Evolutionary conservation across 2,329 filamentous ascomycete genomes (phyloP).

Genomic region (Capronia coronata): DNA sequence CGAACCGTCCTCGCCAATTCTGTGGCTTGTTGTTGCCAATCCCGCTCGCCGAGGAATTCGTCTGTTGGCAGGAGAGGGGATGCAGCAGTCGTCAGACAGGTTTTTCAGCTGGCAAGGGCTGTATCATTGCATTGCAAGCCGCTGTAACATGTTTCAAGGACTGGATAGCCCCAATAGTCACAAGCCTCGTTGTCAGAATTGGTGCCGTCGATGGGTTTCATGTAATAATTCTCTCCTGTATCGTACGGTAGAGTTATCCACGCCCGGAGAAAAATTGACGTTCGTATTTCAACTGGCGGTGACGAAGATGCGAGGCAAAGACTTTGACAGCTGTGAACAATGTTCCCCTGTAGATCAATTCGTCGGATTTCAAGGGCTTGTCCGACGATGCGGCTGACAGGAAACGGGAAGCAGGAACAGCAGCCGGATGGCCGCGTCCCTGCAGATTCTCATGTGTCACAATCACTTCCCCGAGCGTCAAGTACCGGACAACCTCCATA

Average conservation of each 20-base stretch:
- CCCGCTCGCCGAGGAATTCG: too few species aligned
- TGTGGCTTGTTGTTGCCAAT: too few species aligned
- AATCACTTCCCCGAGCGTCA: neutral
- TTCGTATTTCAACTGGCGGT: neutral
- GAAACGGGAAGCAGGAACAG: neutral
- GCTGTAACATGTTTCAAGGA: neutral
- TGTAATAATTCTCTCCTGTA: too few species aligned
- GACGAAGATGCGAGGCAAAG: too few species aligned
- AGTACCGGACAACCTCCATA: neutral
- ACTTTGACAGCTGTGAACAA: neutral
- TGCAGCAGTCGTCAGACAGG: too few species aligned
- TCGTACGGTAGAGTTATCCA: too few species aligned
- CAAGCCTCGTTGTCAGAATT: neutral
- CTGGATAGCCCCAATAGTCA: too few species aligned
- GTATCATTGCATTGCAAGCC: neutral
- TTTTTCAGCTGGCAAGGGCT: too few species aligned
- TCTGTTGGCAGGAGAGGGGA: too few species aligned
- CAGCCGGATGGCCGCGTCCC: neutral
- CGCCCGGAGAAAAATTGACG: neutral
- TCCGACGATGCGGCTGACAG: neutral
- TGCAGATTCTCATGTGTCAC: neutral
- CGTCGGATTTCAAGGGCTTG: neutral
- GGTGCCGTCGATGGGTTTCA: neutral
- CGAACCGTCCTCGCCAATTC: too few species aligned
- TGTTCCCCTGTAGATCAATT: neutral